Conservation (phyloP, 495 filamentous ascomycete genomes). For the Aspergillus avenaceus region DNA sequence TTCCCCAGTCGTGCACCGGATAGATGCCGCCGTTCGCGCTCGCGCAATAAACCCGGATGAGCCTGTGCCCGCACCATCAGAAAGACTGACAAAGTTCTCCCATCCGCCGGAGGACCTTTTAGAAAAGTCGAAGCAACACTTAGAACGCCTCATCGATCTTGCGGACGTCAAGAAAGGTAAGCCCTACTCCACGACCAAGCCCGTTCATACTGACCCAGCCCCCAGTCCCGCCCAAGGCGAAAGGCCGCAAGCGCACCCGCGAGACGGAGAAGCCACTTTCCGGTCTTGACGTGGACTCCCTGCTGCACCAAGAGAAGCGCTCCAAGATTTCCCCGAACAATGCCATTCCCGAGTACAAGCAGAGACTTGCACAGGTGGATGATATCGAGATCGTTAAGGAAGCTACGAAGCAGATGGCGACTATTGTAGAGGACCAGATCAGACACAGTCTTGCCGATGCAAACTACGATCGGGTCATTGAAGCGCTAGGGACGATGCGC, state of each 20-base stretch:
- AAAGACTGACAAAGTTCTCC: slow-evolving; percentile 69
- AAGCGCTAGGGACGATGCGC: slow-evolving; percentile 72
- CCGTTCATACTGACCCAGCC: not conserved
- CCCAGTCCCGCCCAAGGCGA: slow-evolving; percentile 80
- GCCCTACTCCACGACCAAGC: not conserved
- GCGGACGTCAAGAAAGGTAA: slow-evolving; percentile 85
- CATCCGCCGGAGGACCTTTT: slow-evolving; percentile 67
- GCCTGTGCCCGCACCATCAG: slow-evolving; percentile 60
- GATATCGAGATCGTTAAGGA: slow-evolving; percentile 59
- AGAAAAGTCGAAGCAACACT: slow-evolving; percentile 43
- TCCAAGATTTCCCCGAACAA: slow-evolving; percentile 71
- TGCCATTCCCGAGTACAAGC: slow-evolving; percentile 89
- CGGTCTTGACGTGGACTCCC: slow-evolving; percentile 78
- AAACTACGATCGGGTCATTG: slow-evolving; percentile 70
- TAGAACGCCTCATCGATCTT: slow-evolving; percentile 60
- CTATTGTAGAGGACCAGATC: slow-evolving; percentile 66
- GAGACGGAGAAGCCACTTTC: slow-evolving; percentile 81
- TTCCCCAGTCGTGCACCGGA: slow-evolving; percentile 87
- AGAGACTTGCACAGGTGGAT: slow-evolving; percentile 61
- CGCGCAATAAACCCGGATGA: slow-evolving; percentile 73
- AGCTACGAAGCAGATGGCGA: slow-evolving; percentile 69
- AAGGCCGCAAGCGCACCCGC: slow-evolving; percentile 64
- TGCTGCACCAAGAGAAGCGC: slow-evolving; percentile 61
- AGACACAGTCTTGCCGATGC: slow-evolving; percentile 68
- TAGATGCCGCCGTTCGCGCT: slow-evolving; percentile 77